Evolutionary conservation across 257 asterid genomes (phyloP).

Genomic region (Lantana camara): DNA sequence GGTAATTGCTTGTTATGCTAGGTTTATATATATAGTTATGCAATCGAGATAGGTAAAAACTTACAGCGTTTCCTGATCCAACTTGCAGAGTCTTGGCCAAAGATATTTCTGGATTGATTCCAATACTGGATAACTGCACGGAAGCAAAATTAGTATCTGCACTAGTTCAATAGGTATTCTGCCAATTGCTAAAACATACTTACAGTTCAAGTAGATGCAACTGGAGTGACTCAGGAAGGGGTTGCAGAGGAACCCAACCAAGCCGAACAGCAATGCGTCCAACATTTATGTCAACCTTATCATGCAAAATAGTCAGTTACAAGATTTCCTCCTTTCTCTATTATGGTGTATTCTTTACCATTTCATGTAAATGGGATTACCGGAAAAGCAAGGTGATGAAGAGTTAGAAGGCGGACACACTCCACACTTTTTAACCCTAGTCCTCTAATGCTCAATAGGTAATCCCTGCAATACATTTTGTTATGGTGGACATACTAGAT

Average conservation of each 20-base stretch:
- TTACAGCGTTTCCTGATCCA: slow-evolving; percentile 83
- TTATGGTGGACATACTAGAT: too few relatives aligned
- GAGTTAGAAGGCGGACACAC: slow-evolving; percentile 79
- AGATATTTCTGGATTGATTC: slow-evolving; percentile 83
- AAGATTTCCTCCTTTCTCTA: slow-evolving; percentile 31
- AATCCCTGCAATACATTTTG: slow-evolving; percentile 61
- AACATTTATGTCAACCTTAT: slow-evolving; percentile 80
- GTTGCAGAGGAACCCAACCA: slow-evolving; percentile 95
- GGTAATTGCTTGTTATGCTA: slow-evolving; percentile 23
- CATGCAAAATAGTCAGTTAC: slow-evolving; percentile 29
- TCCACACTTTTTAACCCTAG: slow-evolving; percentile 86
- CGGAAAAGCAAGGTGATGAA: slow-evolving; percentile 84
- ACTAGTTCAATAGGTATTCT: slow-evolving; percentile 3
- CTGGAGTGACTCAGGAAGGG: slow-evolving; percentile 83
- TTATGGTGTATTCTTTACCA: slow-evolving; percentile 12
- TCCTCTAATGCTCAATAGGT: slow-evolving; percentile 70
- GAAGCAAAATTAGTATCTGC: slow-evolving; percentile 27
- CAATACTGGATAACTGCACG: slow-evolving; percentile 68
- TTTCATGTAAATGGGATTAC: slow-evolving; percentile 45
- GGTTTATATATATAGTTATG: too few relatives aligned
- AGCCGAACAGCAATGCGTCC: slow-evolving; percentile 89
- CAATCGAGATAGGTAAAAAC: slow-evolving; percentile 23
- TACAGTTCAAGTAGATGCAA: slow-evolving; percentile 87
- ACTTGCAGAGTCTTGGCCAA: slow-evolving; percentile 89
- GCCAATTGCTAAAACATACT: slow-evolving; percentile 35